phyloP scores from a whole-genome alignment of 768 basidiomycete species.

The Serpula lacrymans region DNA sequence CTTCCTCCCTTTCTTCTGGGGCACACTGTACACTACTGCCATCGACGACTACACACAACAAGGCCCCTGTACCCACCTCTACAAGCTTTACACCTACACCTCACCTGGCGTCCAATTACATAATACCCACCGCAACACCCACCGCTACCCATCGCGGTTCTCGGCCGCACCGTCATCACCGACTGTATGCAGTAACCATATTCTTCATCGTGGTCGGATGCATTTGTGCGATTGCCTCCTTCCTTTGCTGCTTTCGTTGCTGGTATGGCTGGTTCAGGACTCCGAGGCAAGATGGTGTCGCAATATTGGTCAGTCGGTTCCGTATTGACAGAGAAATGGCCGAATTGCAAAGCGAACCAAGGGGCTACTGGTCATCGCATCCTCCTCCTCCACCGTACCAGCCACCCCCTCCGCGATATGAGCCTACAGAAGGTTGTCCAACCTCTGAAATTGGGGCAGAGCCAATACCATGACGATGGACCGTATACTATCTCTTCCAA shows the following conservation, averaged over 20 bases:
- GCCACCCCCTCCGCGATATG: slow-evolving; percentile 48
- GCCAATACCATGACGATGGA: too few relatives aligned
- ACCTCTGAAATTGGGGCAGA: background rate
- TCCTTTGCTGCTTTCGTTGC: slow-evolving; percentile 39
- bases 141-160: slow-evolving; percentile 1
- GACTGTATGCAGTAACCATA: slow-evolving; percentile 31
- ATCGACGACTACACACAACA: too few relatives aligned
- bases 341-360: slow-evolving; percentile 37
- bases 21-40: too few relatives aligned
- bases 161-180: slow-evolving; percentile 7
- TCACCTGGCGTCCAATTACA: background rate
- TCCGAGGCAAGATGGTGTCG: slow-evolving; percentile 44
- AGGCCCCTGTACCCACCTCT: background rate
- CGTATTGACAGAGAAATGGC: slow-evolving; percentile 50
- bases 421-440: slow-evolving; percentile 13
- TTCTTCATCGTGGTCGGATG: slow-evolving; percentile 47
- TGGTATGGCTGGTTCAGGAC: slow-evolving; percentile 40
- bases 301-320: slow-evolving; percentile 39
- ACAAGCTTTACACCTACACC: slow-evolving; percentile 7
- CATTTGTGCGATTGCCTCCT: slow-evolving; percentile 30
- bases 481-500: too few relatives aligned
- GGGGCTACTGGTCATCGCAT: slow-evolving; percentile 21
- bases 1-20: background rate
- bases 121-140: background rate
- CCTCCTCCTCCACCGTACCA: slow-evolving; percentile 54